Evolutionary conservation across 345 rosid genomes (phyloP).

Genomic region (Camelina sativa): DNA sequence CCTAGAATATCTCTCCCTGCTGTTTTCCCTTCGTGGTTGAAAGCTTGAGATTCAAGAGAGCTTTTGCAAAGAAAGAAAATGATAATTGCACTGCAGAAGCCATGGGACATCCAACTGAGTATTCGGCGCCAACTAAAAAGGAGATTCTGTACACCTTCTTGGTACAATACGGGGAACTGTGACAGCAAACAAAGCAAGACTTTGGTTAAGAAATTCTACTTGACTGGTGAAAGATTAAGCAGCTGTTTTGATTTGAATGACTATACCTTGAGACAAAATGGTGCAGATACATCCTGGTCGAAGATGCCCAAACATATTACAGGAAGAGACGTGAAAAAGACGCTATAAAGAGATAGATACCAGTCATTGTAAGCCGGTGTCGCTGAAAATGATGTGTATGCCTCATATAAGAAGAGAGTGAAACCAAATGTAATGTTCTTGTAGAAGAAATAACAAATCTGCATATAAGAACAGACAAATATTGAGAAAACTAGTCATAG

Average conservation of each 20-base stretch:
- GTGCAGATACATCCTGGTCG: slow-evolving; percentile 93
- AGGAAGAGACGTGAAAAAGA: slow-evolving; percentile 86
- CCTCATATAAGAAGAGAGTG: slow-evolving; percentile 81
- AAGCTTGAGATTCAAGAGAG: slow-evolving; percentile 77
- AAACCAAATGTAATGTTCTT: slow-evolving; percentile 89
- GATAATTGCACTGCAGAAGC: slow-evolving; percentile 63
- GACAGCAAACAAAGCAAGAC: slow-evolving; percentile 25
- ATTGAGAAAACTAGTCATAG: slow-evolving; percentile 4
- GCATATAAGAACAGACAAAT: slow-evolving; percentile 41
- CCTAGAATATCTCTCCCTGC: slow-evolving; percentile 75
- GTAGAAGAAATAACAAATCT: slow-evolving; percentile 99
- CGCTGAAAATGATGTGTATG: slow-evolving; percentile 77
- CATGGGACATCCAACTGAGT: slow-evolving; percentile 82
- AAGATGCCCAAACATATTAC: slow-evolving; percentile 83
- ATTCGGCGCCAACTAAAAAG: slow-evolving; percentile 90
- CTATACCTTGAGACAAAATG: slow-evolving; percentile 72
- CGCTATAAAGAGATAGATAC: slow-evolving; percentile 79
- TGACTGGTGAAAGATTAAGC: slow-evolving; percentile 17
- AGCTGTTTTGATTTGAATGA: slow-evolving; percentile 24
- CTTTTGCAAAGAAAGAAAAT: slow-evolving; percentile 75
- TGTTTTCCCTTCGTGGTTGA: slow-evolving; percentile 64
- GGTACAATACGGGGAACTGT: slow-evolving; percentile 92
- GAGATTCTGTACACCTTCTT: slow-evolving; percentile 85
- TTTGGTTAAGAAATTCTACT: slow-evolving; percentile 16
- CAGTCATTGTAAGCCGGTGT: slow-evolving; percentile 84